phyloP scores from a whole-genome alignment of 306 rosid species.

The Rosa lucieae region DNA sequence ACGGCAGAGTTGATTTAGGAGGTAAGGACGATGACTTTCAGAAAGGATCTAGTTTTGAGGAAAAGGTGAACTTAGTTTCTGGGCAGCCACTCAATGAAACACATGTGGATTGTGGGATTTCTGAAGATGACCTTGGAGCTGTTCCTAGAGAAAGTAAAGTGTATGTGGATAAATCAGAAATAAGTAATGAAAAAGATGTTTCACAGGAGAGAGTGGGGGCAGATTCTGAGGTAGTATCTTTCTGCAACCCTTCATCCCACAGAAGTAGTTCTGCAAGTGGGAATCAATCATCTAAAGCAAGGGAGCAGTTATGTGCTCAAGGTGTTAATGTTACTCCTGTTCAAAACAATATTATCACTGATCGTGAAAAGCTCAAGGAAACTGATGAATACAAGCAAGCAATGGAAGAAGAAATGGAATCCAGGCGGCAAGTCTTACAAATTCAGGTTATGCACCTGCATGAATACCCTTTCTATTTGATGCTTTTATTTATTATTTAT shows the following conservation, averaged over 20 bases:
- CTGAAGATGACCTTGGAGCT: constrained; percentile 16
- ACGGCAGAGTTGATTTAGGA: constrained; percentile 20
- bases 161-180: constrained; percentile 10
- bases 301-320: constrained; percentile 25
- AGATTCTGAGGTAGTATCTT: constrained; percentile 20
- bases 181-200: constrained; percentile 12
- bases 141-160: constrained; percentile 14
- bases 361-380: constrained; percentile 79
- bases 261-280: constrained; percentile 15
- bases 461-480: not conserved
- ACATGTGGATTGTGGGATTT: constrained; percentile 14
- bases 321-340: constrained; percentile 22
- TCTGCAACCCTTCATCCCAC: not conserved
- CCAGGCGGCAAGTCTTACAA: constrained; percentile 76
- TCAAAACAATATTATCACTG: constrained; percentile 49
- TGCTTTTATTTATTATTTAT: too few relatives aligned
- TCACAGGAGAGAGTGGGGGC: constrained; percentile 19
- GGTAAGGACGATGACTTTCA: constrained; percentile 16
- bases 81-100: constrained; percentile 12
- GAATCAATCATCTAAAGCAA: constrained; percentile 13
- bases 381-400: constrained; percentile 84
- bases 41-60: not conserved
- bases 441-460: constrained; percentile 63
- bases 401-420: constrained; percentile 79
- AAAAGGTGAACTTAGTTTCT: constrained; percentile 8